Evolutionary conservation across 1,284 basidiomycete genomes (phyloP).

Genomic region (Cryptococcus floricola): DNA sequence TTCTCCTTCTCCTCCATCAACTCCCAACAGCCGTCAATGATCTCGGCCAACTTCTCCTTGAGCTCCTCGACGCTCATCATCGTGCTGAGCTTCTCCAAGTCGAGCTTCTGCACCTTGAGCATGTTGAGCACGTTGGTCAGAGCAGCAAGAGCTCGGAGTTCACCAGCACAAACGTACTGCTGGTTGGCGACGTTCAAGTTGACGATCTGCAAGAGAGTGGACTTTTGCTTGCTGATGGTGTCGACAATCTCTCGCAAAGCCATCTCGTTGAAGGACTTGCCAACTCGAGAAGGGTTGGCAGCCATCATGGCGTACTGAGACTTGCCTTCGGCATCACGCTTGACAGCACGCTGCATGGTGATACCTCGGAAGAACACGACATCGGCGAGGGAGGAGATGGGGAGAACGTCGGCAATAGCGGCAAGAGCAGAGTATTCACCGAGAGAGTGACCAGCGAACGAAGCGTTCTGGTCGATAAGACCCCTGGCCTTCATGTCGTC

Average conservation of each 20-base stretch:
- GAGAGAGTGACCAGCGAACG: constrained; percentile 95
- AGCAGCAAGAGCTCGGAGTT: constrained; percentile 85
- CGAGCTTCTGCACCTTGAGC: constrained; percentile 93
- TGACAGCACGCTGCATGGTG: constrained; percentile 97
- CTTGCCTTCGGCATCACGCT: constrained; percentile 85
- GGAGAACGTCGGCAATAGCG: constrained; percentile 91
- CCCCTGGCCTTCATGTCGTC: constrained; percentile 97
- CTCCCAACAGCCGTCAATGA: constrained; percentile 77
- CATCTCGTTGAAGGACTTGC: constrained; percentile 82
- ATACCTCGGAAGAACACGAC: constrained; percentile 99
- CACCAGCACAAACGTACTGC: constrained; percentile 97
- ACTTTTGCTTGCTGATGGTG: constrained; percentile 70
- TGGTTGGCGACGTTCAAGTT: constrained; percentile 80
- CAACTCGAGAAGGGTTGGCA: constrained; percentile 92
- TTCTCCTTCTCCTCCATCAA: constrained; percentile 71
- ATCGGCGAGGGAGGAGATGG: constrained; percentile 92
- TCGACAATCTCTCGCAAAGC: constrained; percentile 94
- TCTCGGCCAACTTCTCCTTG: constrained; percentile 69
- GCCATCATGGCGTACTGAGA: constrained; percentile 99
- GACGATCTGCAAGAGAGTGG: constrained; percentile 87
- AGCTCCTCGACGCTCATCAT: constrained; percentile 49
- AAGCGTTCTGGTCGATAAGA: constrained; percentile 83
- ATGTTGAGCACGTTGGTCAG: constrained; percentile 96
- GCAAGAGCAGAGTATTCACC: constrained; percentile 98
- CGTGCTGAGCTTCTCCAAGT: constrained; percentile 75